Evolutionary conservation across 768 basidiomycete genomes (phyloP).

Genomic region (Tulasnella calospora): DNA sequence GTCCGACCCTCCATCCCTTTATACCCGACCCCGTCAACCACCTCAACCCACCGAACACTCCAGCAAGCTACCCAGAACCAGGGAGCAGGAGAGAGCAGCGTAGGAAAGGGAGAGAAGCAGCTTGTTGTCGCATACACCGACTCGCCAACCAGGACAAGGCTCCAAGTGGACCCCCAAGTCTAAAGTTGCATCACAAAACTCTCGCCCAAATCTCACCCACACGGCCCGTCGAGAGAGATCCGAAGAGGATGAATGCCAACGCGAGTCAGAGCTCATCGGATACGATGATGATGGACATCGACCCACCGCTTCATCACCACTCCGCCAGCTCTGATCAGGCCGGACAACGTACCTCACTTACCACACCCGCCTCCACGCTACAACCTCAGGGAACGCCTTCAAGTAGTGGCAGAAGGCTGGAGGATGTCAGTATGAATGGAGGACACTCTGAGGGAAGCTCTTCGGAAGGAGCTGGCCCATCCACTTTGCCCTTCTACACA

Average conservation of each 20-base stretch:
- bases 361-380: neutral
- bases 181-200: neutral
- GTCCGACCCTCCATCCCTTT: neutral
- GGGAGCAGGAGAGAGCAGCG: neutral
- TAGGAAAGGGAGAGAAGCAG: neutral
- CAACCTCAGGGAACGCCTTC: neutral
- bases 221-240: neutral
- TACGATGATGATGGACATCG: slow-evolving; percentile 10
- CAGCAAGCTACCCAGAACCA: neutral
- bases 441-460: neutral
- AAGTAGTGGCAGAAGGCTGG: neutral
- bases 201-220: neutral
- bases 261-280: neutral
- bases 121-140: neutral
- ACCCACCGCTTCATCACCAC: slow-evolving; percentile 15
- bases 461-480: neutral
- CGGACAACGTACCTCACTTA: neutral
- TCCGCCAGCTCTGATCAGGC: neutral
- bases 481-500: slow-evolving; percentile 10
- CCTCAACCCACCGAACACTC: neutral
- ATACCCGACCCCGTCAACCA: neutral
- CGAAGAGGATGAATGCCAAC: neutral
- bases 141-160: neutral
- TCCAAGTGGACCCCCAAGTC: neutral
- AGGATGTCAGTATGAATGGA: neutral